phyloP scores from a whole-genome alignment of 176 grass and related monocot species.

The Raddia distichophylla region DNA sequence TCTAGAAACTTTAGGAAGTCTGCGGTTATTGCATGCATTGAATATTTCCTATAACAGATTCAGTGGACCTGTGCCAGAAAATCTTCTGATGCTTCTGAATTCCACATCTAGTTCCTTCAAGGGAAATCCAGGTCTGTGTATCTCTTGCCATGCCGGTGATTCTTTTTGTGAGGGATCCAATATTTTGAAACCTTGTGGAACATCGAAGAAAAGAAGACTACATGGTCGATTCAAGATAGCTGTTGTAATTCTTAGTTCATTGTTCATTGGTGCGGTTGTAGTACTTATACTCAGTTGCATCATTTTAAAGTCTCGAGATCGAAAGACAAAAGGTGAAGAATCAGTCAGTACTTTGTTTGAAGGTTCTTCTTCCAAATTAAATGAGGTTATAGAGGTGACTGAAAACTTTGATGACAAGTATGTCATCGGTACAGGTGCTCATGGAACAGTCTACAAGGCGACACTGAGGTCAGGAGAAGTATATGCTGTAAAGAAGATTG shows the following conservation, averaged over 20 bases:
- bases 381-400: slow-evolving; percentile 58
- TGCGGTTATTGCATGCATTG: slow-evolving; percentile 46
- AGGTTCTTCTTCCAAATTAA: slow-evolving; percentile 55
- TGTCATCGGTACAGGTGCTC: slow-evolving; percentile 56
- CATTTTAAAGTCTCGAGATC: slow-evolving; percentile 31
- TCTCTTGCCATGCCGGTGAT: slow-evolving; percentile 46
- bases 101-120: slow-evolving; percentile 62
- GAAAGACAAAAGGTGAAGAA: slow-evolving; percentile 20
- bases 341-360: slow-evolving; percentile 42
- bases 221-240: slow-evolving; percentile 37
- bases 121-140: slow-evolving; percentile 67
- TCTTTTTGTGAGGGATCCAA: slow-evolving; percentile 45
- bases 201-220: slow-evolving; percentile 32
- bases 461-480: slow-evolving; percentile 41
- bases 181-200: slow-evolving; percentile 46
- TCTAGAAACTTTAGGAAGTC: slow-evolving; percentile 45
- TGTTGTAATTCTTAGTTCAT: slow-evolving; percentile 53
- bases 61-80: slow-evolving; percentile 55
- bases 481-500: slow-evolving; percentile 70
- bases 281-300: slow-evolving; percentile 42
- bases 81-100: slow-evolving; percentile 56
- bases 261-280: slow-evolving; percentile 38
- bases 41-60: slow-evolving; percentile 81
- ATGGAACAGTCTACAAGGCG: slow-evolving; percentile 74
- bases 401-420: slow-evolving; percentile 67